Evolutionary conservation across 2,329 filamentous ascomycete species (phyloP), one percentile per base, ranked within the genome.

Genomic region (Colletotrichum salicis): DNA sequence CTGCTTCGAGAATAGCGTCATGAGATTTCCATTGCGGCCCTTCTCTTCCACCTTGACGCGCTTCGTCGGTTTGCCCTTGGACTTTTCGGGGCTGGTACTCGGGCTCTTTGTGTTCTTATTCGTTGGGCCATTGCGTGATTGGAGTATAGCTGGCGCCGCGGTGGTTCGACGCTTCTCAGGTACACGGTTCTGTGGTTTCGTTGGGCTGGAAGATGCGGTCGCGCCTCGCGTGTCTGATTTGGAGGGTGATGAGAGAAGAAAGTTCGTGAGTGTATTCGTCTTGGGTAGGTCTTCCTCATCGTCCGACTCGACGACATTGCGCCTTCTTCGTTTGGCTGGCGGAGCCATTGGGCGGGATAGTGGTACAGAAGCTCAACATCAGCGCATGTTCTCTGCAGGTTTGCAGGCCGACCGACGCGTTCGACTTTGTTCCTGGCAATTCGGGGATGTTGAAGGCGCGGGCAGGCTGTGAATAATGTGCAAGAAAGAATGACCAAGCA

Each of bases 1-100:
- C 77, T 92, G 90, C 61, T 86, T 90, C 22, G 89, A 90, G 75
- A 92, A 92, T 22, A 92, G 83, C 0, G 87, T 85, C 76, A 86
- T 83, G 15, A 92, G 82, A 75, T 92, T 87, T 4, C 84, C 88
- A 7, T 86, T 87, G 73, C 86, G 88, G 5, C 84, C 86, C 74
- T 85, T 88, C 64, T 88, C 87, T 7, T 84, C 84, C 6, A 79
- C 72, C 71, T 84, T 86, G 60, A 56, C 54, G 48, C 73, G 71
- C n/a, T 76, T 77, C 51, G 76, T 76, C 41, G 77, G 80, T 33
- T 80, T 84, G 3, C 78, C 72, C 76, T 86, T 88, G 69, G 82
- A 83, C 75, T 85, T 86, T 68, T 84, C 80, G 0, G 87, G 86
- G 72, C 86, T 88, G 19, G 81, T 78, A 71, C 83, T 86, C 6